Evolutionary conservation across 1,139 yeast genomes (phyloP).

Genomic region (Geotrichum macrosporum): DNA sequence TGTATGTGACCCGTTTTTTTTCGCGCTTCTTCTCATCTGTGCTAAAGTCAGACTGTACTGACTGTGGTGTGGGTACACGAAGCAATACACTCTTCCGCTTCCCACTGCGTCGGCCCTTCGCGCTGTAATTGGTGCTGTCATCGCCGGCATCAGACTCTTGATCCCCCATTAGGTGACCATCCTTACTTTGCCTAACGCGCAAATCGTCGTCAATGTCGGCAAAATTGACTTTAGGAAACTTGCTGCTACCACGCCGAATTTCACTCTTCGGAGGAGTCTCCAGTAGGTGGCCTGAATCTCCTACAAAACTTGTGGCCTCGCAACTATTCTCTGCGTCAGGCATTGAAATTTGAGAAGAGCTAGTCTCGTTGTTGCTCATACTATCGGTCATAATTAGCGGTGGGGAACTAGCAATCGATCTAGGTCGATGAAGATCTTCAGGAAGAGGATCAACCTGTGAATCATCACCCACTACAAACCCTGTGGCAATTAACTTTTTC

Average conservation of each 20-base stretch:
- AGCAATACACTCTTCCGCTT: slow-evolving; percentile 4
- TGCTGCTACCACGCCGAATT: slow-evolving; percentile 1
- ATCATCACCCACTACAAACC: slow-evolving; percentile 3
- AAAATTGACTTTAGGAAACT: slow-evolving; percentile 3
- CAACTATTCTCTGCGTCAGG: neutral
- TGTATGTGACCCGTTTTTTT: too few species aligned
- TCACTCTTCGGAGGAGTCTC: neutral
- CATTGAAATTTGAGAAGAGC: neutral
- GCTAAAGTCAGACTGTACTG: neutral
- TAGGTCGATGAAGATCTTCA: neutral
- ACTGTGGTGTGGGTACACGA: slow-evolving; percentile 9
- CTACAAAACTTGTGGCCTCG: neutral
- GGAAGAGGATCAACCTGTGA: neutral
- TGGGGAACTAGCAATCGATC: neutral
- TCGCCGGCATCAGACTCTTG: too few species aligned
- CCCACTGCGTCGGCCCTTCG: neutral
- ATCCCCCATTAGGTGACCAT: too few species aligned
- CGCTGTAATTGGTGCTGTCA: too few species aligned
- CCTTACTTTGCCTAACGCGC: neutral
- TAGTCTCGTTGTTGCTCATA: neutral
- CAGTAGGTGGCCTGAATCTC: neutral
- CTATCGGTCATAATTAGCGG: neutral
- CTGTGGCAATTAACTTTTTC: neutral
- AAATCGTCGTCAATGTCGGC: slow-evolving; percentile 10
- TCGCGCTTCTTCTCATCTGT: too few species aligned